Conservation (phyloP, 352 stramenopile genomes). For the Globisporangium solare region DNA sequence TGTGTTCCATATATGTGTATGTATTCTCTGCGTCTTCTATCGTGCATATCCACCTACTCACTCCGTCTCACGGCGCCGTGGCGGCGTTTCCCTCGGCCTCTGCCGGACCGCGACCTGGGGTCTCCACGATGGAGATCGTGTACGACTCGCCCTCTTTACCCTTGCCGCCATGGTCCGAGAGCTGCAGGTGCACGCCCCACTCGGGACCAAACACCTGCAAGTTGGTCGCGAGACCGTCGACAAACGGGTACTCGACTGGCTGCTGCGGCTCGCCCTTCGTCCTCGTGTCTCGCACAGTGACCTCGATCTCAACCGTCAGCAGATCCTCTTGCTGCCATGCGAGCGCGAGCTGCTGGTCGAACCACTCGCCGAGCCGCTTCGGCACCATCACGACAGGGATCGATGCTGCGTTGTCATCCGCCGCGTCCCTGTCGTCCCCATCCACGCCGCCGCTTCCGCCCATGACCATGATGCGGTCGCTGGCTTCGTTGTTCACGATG, state of each 20-base stretch:
- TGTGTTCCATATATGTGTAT: too few species aligned
- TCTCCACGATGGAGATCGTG: constrained; percentile 48
- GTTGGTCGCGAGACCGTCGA: constrained; percentile 36
- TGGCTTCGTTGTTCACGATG: constrained; percentile 60
- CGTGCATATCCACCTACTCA: too few species aligned
- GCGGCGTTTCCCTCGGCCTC: too few species aligned
- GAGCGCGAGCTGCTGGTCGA: constrained; percentile 19
- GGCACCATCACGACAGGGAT: constrained; percentile 67
- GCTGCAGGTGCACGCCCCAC: constrained; percentile 53
- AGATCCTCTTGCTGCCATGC: constrained; percentile 5
- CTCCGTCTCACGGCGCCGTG: too few species aligned
- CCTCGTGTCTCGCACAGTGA: constrained; percentile 28
- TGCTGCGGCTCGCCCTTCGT: constrained; percentile 11
- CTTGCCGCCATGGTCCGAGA: constrained; percentile 6
- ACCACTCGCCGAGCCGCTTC: constrained; percentile 54
- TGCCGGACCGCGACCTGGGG: constrained; percentile 9
- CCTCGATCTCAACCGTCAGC: constrained; percentile 30
- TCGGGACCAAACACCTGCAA: constrained; percentile 45
- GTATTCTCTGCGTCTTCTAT: too few species aligned
- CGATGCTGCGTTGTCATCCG: constrained; percentile 9
- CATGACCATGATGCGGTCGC: constrained; percentile 78
- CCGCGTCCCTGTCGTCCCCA: constrained; percentile 10
- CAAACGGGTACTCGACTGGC: constrained; percentile 26
- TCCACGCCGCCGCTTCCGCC: constrained; percentile 27
- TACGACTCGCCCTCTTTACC: constrained; percentile 28